These are phyloP conservation scores for Fraxinus anomala DNA, from an alignment of 257 asterid species.

Conservation along the genomic window DNA sequence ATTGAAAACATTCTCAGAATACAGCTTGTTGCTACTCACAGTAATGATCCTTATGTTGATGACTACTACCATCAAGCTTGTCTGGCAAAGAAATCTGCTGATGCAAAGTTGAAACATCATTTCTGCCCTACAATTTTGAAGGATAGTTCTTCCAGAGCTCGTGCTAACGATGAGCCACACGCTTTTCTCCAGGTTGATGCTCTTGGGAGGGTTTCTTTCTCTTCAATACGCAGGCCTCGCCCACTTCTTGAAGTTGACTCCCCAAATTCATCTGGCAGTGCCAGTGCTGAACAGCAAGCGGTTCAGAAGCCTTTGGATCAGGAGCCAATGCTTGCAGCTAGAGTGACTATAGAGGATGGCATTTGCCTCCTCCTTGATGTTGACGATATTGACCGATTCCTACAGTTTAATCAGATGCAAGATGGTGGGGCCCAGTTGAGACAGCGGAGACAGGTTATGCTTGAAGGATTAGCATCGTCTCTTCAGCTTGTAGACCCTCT, in stretches of 20 bases:
- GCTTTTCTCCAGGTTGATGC: conserved; percentile 95
- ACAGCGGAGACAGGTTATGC: conserved; percentile 60
- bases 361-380: conserved; percentile 78
- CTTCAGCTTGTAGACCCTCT: conserved; percentile 76
- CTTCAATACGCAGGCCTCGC: conserved; percentile 92
- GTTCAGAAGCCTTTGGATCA: conserved; percentile 86
- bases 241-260: conserved; percentile 92
- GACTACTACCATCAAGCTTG: conserved; percentile 94
- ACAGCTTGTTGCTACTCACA: conserved; percentile 90
- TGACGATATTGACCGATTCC: conserved; percentile 84
- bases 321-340: conserved; percentile 98
- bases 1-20: conserved; percentile 76
- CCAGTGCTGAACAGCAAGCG: conserved; percentile 38
- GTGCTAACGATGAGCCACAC: conserved; percentile 72
- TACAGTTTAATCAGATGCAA: conserved; percentile 68
- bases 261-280: conserved; percentile 49
- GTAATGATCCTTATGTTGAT: conserved; percentile 89
- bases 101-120: conserved; percentile 77
- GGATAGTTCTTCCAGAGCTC: conserved; percentile 64
- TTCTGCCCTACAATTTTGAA: conserved; percentile 75
- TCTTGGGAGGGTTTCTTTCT: conserved; percentile 83
- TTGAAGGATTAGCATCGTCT: conserved; percentile 72
- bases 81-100: conserved; percentile 71
- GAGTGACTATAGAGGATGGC: conserved; percentile 91
- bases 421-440: conserved; percentile 70